These are phyloP conservation scores for Apiospora koreana DNA, from an alignment of 2,329 filamentous ascomycete genomes.

Conservation along the genomic window DNA sequence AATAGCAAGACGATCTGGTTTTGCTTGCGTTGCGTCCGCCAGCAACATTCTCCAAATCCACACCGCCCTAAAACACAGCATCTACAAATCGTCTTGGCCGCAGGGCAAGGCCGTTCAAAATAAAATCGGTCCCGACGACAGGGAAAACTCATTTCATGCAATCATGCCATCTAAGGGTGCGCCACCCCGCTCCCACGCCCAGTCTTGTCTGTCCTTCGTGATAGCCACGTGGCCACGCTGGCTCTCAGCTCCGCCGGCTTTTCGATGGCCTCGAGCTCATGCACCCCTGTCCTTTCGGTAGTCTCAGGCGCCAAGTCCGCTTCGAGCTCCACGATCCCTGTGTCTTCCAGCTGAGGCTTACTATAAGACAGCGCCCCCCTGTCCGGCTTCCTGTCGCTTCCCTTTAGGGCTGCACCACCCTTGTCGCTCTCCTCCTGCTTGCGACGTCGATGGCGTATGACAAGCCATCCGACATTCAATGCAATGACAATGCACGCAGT, in stretches of 20 bases:
- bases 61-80: background rate
- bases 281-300: background rate
- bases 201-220: background rate
- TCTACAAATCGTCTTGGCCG: background rate
- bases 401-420: background rate
- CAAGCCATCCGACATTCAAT: background rate
- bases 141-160: background rate
- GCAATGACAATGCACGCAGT: background rate
- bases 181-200: background rate
- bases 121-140: background rate
- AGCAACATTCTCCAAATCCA: background rate
- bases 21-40: background rate
- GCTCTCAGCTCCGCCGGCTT: background rate
- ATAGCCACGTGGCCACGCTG: background rate
- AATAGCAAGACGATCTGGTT: background rate
- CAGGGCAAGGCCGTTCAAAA: background rate
- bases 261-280: background rate
- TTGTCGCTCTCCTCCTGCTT: background rate
- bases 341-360: background rate
- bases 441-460: background rate
- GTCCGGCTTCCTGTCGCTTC: background rate
- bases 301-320: background rate
- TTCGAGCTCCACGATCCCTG: background rate
- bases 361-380: background rate
- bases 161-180: background rate